Conservation (phyloP, 257 asterid genomes). For the Cordia subcordata region DNA sequence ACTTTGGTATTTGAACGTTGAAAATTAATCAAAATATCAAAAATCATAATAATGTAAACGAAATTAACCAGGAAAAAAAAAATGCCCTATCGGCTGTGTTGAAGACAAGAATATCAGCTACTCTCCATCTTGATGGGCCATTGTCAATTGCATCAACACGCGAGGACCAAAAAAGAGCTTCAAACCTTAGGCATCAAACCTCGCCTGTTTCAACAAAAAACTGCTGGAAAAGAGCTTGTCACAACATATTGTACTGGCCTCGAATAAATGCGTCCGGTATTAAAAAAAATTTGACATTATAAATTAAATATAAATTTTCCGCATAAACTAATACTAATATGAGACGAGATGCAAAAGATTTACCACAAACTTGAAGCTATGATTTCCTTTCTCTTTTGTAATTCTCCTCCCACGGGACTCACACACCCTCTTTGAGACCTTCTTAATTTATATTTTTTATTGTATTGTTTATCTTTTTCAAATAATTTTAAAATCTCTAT, state of each 20-base stretch:
- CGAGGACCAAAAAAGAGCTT: conserved; percentile 76
- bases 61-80: too few species aligned
- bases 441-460: too few species aligned
- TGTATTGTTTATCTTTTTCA: too few species aligned
- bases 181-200: conserved; percentile 2
- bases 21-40: too few species aligned
- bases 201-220: not conserved
- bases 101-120: conserved; percentile 83
- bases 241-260: not conserved
- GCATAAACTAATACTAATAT: not conserved
- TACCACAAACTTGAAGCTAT: conserved; percentile 87
- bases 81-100: too few species aligned
- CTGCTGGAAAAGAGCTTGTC: conserved; percentile 9
- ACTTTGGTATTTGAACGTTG: too few species aligned
- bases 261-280: too few species aligned
- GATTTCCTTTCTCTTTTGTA: conserved; percentile 74
- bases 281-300: too few species aligned
- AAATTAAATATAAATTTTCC: not conserved
- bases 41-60: too few species aligned
- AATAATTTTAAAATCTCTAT: too few species aligned
- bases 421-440: conserved; percentile 71
- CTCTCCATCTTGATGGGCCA: conserved; percentile 85
- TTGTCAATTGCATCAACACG: conserved; percentile 75
- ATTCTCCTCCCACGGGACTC: conserved; percentile 81
- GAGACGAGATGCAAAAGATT: not conserved